Conservation (phyloP, 805 yeast genomes). For the Debaryomyces castellii region DNA sequence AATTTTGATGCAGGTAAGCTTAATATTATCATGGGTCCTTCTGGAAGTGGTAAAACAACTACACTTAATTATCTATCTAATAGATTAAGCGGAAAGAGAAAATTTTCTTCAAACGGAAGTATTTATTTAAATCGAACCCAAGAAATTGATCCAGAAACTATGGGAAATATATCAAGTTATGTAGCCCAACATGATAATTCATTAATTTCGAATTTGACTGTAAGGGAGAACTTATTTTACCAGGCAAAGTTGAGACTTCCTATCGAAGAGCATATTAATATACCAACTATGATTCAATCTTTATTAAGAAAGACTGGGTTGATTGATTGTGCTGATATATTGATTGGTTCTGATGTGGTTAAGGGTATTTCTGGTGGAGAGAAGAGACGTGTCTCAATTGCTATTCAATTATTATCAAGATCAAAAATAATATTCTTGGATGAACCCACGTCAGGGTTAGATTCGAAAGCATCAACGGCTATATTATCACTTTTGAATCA, state of each 20-base stretch:
- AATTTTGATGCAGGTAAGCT: slow-evolving; percentile 30
- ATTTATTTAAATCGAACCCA: slow-evolving; percentile 27
- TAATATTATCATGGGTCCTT: slow-evolving; percentile 47
- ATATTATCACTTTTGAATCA: slow-evolving; percentile 59
- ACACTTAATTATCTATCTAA: slow-evolving; percentile 48
- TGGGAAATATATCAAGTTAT: slow-evolving; percentile 55
- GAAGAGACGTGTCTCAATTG: slow-evolving; percentile 79
- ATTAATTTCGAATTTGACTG: slow-evolving; percentile 68
- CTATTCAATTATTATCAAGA: slow-evolving; percentile 69
- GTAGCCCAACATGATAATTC: slow-evolving; percentile 83
- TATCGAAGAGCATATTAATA: slow-evolving; percentile 23
- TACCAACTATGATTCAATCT: slow-evolving; percentile 52
- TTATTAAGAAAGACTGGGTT: slow-evolving; percentile 70
- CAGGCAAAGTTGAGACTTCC: slow-evolving; percentile 72
- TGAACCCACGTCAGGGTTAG: slow-evolving; percentile 90
- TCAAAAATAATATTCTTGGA: slow-evolving; percentile 74
- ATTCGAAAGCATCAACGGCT: slow-evolving; percentile 72
- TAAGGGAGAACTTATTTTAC: slow-evolving; percentile 68
- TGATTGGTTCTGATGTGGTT: slow-evolving; percentile 39
- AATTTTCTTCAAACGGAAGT: slow-evolving; percentile 23
- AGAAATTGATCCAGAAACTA: slow-evolving; percentile 18
- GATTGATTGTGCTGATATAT: slow-evolving; percentile 71
- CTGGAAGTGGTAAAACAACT: slow-evolving; percentile 47
- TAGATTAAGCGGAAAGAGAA: slow-evolving; percentile 37
- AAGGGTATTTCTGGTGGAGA: slow-evolving; percentile 54